These are phyloP conservation scores for Hericium erinaceus DNA, from an alignment of 768 basidiomycete genomes.

Conservation along the genomic window DNA sequence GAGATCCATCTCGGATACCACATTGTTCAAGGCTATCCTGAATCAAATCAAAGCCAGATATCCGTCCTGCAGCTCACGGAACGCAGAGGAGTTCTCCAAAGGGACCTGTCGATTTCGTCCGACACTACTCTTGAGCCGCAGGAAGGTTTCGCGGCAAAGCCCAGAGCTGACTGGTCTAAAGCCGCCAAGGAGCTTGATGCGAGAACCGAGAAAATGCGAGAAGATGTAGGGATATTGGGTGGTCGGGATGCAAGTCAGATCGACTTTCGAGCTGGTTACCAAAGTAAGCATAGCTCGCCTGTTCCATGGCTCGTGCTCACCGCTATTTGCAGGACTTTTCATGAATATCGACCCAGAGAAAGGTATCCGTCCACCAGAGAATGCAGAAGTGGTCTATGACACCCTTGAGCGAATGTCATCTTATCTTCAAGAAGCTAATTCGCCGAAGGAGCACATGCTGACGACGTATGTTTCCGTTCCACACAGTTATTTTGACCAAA, in stretches of 20 bases:
- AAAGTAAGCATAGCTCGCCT: conserved; percentile 32
- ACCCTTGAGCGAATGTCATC: conserved; percentile 43
- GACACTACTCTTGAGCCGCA: neutral
- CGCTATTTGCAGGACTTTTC: conserved; percentile 15
- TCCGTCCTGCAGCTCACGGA: conserved; percentile 8
- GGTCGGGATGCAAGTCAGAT: conserved; percentile 33
- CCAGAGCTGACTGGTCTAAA: conserved; percentile 3
- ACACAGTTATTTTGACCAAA: neutral
- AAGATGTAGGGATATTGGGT: neutral
- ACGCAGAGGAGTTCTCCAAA: conserved; percentile 10
- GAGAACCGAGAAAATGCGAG: neutral
- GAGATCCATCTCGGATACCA: conserved; percentile 24
- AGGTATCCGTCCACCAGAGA: conserved; percentile 16
- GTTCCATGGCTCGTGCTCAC: neutral
- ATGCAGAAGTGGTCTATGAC: conserved; percentile 33
- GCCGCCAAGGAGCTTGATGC: conserved; percentile 1
- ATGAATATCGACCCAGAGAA: conserved; percentile 3
- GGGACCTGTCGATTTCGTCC: neutral
- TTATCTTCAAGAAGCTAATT: conserved; percentile 47
- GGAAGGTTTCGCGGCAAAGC: neutral
- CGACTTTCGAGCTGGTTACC: conserved; percentile 44
- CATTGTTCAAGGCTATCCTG: conserved; percentile 21
- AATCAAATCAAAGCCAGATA: conserved; percentile 4
- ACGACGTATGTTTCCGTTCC: conserved; percentile 39
- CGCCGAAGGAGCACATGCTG: conserved; percentile 41